Evolutionary conservation across 495 filamentous ascomycete genomes (phyloP), one percentile per base, ranked within the genome.

Genomic region (Mycothermus thermophilus): DNA sequence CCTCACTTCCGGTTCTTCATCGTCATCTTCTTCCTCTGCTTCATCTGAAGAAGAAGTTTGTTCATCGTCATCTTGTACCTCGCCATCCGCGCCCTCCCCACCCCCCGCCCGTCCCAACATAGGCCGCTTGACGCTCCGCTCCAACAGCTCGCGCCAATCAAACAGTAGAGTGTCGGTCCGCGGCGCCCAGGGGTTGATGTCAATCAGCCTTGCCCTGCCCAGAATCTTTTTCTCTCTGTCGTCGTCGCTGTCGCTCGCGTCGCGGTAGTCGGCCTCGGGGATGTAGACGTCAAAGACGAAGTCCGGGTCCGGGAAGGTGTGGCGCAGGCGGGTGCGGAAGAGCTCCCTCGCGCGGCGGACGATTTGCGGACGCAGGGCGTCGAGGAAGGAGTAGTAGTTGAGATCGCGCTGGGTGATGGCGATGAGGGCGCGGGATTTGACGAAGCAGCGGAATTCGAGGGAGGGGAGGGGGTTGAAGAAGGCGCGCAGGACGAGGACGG

Each of bases 141-240:
- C 71, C 43, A 99, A 52, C 12, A 99, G 64, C 58, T 96, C 92
- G 37, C 79, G 39, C 90, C 90, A 99, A 33, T 75, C 78, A 51
- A 95, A 99, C 11, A 96, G 60, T 28, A 95, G 52, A 8, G 83
- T 74, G 53, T 99, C 90, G 0, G 90, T 99, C 36, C 84, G 57
- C 33, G 72, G 75, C 8, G 90, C 92, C 82, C 90, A 99, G 0
- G 90, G 84, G 43, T 99, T 96, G 34, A 99, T 76, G 52, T 99
- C 90, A 22, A 96, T 75, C 17, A 99, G 60, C 64, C 87, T 79
- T 0, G 92, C 83, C 14, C 76, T 63, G 11, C 57, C 59, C 8
- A 67, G 43, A 1, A 3, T 19, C 3, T 46, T 40, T 1, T 21
- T 27, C 25, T 75, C 72, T 0, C 80, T 82, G 5, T 41, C 37